Percentiles rank a stretch among this genome's conserved stretches.
These are phyloP conservation scores for Podaxis sp. DNA, from an alignment of 768 basidiomycete species.

Conservation along the genomic window DNA sequence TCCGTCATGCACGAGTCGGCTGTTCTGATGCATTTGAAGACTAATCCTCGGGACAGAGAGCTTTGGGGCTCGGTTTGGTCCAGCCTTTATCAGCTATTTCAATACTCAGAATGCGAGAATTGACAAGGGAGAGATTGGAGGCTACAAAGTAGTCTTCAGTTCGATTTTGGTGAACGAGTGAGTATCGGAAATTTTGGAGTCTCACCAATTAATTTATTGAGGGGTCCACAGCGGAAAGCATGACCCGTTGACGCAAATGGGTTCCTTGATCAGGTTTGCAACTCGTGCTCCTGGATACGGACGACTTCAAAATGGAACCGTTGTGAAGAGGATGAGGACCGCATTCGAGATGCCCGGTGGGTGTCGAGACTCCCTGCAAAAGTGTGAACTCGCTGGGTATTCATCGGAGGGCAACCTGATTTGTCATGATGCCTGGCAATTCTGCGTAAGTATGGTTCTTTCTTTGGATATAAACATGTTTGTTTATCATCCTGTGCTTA, in stretches of 20 bases:
- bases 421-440: slow-evolving; percentile 1
- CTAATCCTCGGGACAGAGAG: slow-evolving; percentile 10
- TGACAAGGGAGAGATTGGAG: slow-evolving; percentile 2
- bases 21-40: background rate
- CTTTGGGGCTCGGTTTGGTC: slow-evolving; percentile 7
- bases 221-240: slow-evolving; percentile 5
- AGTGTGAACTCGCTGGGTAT: background rate
- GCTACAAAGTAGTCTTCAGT: slow-evolving; percentile 4
- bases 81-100: background rate
- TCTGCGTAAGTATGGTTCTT: background rate
- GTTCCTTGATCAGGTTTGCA: slow-evolving; percentile 5
- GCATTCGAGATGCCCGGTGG: background rate
- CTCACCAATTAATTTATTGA: too few species aligned
- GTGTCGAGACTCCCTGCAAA: slow-evolving; percentile 1
- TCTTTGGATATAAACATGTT: background rate
- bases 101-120: slow-evolving; percentile 8
- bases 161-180: slow-evolving; percentile 10
- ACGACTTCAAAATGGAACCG: slow-evolving; percentile 6
- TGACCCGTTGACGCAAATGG: slow-evolving; percentile 7
- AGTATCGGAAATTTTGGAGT: background rate
- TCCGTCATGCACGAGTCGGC: background rate
- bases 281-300: slow-evolving; percentile 10
- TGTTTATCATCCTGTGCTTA: background rate
- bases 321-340: background rate
- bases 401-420: background rate